Base-by-base conservation (phyloP, 2,329 filamentous ascomycete species). In the Lachnellula occidentalis region DNA sequence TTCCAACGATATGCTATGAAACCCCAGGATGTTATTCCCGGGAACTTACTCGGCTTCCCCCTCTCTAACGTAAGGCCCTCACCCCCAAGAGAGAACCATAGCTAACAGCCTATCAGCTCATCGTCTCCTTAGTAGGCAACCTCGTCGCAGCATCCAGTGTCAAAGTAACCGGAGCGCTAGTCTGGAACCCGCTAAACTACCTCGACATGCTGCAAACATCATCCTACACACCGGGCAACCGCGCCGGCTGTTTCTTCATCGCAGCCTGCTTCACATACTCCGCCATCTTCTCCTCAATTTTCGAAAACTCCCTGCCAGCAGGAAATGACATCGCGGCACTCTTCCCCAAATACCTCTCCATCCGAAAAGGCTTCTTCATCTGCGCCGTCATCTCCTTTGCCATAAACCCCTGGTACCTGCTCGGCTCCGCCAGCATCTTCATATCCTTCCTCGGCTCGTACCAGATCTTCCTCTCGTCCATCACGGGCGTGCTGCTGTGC, bases 1-100 rank as follows among this genome's bases (percentile, higher is more conserved):
- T 71, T 76, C 45, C 73, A 75, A 55, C 66, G 74, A 15, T 77
- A 76, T 58, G 70, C 74, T 0, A 61, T 51, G 0, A 70, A 68
- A 42, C 70, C 72, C 1, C 70, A 68, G 9, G 73, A 77, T 56
- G 70, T 73, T 1, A 65, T 77, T 17, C 31, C 70, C 4, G 73
- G 72, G 1, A 72, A 76, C 50, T 8, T 74, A 3, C 37, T 75
- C 19, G 70, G 73, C 19, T 75, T 74, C 51, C 74, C 73, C 0
- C 14, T 75, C 0, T 64, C 72, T 2, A 73, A 71, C 55, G 52
- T 59, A 24, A 49, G 51, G 67, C 8, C 21, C 9, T 9, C 17
- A 17, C 21, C 15, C 24, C 24, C 8, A 12, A 5, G 7, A 37
- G 39, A 31, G 9, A 2, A n/a, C 14, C 21, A 27, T 24, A 14